phyloP scores from a whole-genome alignment of 2,329 filamentous ascomycete genomes.

The Xylariaceae sp. region DNA sequence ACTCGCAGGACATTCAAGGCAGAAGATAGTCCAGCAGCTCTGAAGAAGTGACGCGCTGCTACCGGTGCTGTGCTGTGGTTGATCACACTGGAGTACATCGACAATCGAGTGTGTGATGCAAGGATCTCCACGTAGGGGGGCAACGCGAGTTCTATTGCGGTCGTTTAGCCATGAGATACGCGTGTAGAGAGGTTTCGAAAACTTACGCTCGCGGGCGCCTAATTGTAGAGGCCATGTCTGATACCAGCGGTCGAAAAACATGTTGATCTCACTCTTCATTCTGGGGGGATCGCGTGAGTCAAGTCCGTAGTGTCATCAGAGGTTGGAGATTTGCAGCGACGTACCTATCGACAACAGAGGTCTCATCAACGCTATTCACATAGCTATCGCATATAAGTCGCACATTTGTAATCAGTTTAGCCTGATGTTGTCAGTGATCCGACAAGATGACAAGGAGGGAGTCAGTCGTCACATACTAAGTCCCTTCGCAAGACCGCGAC shows the following conservation, averaged over 20 bases:
- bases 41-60: constrained; percentile 69
- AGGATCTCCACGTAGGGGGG: constrained; percentile 74
- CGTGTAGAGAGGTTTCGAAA: too few species aligned
- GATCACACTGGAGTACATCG: constrained; percentile 71
- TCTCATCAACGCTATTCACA: constrained; percentile 43
- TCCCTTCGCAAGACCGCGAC: constrained; percentile 67
- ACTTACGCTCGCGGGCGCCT: constrained; percentile 40
- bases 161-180: constrained; percentile 7
- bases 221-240: constrained; percentile 47
- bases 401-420: constrained; percentile 53
- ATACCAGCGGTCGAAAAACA: constrained; percentile 31
- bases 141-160: constrained; percentile 44
- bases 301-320: not conserved
- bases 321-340: constrained; percentile 9
- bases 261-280: constrained; percentile 28
- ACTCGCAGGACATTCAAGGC: constrained; percentile 71
- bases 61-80: constrained; percentile 68
- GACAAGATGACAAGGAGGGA: not conserved
- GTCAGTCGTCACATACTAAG: constrained; percentile 40
- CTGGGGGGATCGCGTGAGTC: constrained; percentile 9
- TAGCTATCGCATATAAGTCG: constrained; percentile 57
- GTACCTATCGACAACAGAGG: constrained; percentile 49
- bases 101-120: constrained; percentile 67
- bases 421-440: constrained; percentile 28
- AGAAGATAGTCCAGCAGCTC: constrained; percentile 65